Percentiles rank a stretch among this genome's conserved stretches.
Conservation (phyloP, 148 eudicot species). For the Rhododendron henanense region DNA sequence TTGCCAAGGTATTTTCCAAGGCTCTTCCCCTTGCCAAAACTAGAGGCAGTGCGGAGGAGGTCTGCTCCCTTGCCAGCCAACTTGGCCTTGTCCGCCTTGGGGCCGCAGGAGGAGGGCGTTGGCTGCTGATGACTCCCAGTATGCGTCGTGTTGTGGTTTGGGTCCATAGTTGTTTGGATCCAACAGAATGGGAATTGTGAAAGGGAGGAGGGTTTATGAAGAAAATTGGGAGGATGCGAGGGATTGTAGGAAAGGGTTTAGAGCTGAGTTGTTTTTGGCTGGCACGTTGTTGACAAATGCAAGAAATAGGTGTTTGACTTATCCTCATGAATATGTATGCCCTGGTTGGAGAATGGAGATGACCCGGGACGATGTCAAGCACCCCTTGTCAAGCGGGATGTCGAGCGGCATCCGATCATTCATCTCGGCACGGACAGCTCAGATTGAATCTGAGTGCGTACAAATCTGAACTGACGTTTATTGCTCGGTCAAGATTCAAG, state of each 20-base stretch:
- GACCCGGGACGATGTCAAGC: too few species aligned
- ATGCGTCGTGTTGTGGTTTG: neutral
- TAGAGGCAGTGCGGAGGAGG: neutral
- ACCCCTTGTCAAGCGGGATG: too few species aligned
- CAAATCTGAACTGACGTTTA: too few species aligned
- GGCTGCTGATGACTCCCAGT: neutral
- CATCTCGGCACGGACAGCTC: too few species aligned
- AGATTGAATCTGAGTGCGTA: too few species aligned
- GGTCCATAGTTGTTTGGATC: neutral
- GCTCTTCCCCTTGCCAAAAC: neutral
- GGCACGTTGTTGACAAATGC: neutral
- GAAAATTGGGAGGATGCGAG: neutral
- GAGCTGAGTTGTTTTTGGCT: neutral
- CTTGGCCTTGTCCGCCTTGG: neutral
- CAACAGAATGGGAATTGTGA: neutral
- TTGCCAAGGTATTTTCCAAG: neutral
- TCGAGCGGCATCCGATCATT: too few species aligned
- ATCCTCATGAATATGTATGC: neutral
- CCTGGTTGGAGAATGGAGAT: neutral
- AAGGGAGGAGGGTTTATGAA: neutral
- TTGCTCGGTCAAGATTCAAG: too few species aligned
- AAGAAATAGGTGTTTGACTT: neutral
- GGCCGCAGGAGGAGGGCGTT: neutral
- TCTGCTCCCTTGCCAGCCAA: neutral
- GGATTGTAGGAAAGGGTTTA: neutral